Conservation (phyloP, 2,329 filamentous ascomycete species). For the Colletotrichum echinochloae region DNA sequence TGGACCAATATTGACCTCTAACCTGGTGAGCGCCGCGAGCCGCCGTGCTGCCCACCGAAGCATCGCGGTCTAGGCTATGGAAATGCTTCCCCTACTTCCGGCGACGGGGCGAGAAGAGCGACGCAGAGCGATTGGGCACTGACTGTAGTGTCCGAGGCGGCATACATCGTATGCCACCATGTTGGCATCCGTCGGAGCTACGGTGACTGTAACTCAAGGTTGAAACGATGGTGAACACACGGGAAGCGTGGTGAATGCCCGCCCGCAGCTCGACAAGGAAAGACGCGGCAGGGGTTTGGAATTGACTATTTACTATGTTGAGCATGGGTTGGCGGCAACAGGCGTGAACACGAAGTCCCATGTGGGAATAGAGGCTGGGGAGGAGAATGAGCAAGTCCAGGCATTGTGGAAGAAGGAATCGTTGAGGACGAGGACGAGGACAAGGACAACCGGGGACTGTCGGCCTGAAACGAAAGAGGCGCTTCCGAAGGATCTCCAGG, state of each 20-base stretch:
- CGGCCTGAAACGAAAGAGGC: conserved; percentile 38
- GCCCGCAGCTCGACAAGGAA: conserved; percentile 24
- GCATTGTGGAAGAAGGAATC: neutral
- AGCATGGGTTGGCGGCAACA: conserved; percentile 14
- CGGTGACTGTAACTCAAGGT: conserved; percentile 17
- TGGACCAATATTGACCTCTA: neutral
- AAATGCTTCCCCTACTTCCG: neutral
- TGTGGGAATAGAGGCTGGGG: conserved; percentile 9
- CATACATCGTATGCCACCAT: neutral
- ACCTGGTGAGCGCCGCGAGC: neutral
- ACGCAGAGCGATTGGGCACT: neutral
- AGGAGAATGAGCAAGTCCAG: conserved; percentile 10
- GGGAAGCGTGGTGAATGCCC: conserved; percentile 31
- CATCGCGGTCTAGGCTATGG: neutral
- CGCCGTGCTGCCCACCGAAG: neutral
- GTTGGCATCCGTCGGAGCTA: conserved; percentile 25
- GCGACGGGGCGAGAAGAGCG: neutral
- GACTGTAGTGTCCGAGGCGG: neutral
- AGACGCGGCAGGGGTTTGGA: conserved; percentile 28
- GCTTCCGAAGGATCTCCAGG: conserved; percentile 24
- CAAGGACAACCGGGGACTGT: neutral
- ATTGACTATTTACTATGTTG: conserved; percentile 36
- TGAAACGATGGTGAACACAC: conserved; percentile 32
- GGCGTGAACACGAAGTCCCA: conserved; percentile 20
- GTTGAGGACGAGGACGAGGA: neutral